phyloP scores from a whole-genome alignment of 179 eudicot species.

The Carnegiea gigantea region DNA sequence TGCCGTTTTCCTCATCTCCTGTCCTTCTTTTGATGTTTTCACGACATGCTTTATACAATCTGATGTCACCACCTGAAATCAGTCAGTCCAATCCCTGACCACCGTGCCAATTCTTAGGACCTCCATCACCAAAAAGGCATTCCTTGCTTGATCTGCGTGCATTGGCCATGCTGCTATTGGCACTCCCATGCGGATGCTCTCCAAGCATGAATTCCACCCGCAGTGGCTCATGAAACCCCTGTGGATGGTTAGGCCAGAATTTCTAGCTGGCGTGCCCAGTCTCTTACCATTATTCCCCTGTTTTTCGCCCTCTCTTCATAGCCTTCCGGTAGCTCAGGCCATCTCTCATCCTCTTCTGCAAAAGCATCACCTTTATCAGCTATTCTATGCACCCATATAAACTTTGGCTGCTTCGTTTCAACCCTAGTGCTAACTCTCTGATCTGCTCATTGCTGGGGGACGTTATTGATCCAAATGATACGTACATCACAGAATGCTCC shows the following conservation, averaged over 20 bases:
- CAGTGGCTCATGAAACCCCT: conserved; percentile 71
- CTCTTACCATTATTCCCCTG: conserved; percentile 46
- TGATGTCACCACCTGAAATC: conserved; percentile 29
- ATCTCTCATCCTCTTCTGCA: conserved; percentile 14
- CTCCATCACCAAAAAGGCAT: conserved; percentile 36
- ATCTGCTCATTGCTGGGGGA: conserved; percentile 40
- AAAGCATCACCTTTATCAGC: conserved; percentile 49
- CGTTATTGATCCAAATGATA: conserved; percentile 62
- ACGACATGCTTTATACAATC: conserved; percentile 29
- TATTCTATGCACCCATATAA: conserved; percentile 55
- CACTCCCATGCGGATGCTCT: conserved; percentile 52
- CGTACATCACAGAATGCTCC: conserved; percentile 38
- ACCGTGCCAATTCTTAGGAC: conserved; percentile 34
- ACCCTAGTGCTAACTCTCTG: conserved; percentile 49
- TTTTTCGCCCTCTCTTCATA: conserved; percentile 48
- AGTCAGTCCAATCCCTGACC: conserved; percentile 33
- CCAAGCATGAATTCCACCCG: conserved; percentile 72
- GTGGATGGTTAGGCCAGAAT: conserved; percentile 48
- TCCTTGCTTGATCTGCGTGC: conserved; percentile 59
- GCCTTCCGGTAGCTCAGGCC: conserved; percentile 36
- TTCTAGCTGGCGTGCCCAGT: conserved; percentile 66
- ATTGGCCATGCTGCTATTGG: conserved; percentile 64
- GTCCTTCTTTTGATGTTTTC: conserved; percentile 38
- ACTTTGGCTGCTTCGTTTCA: conserved; percentile 46
- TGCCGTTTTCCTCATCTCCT: conserved; percentile 44